phyloP scores from a whole-genome alignment of 345 rosid genomes.

The Zanthoxylum bungeanum region DNA sequence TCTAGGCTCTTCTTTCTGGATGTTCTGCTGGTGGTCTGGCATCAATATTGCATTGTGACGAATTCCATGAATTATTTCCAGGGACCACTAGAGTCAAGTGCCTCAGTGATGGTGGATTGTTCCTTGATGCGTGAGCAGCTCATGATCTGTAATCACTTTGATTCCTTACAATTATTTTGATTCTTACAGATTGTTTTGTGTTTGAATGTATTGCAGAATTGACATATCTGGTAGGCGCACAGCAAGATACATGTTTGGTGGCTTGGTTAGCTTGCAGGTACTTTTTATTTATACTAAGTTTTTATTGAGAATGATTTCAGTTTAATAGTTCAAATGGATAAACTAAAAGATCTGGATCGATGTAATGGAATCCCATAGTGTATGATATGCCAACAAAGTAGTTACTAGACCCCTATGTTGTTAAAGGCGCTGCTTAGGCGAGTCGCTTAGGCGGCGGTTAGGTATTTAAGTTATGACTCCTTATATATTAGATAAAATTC shows the following conservation, averaged over 20 bases:
- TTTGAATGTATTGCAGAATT: constrained; percentile 25
- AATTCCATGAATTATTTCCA: constrained; percentile 41
- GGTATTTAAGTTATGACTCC: too few relatives aligned
- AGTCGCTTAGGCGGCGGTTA: too few relatives aligned
- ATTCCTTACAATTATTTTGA: neutral
- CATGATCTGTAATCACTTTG: neutral
- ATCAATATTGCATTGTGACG: constrained; percentile 49
- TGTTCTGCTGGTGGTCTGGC: constrained; percentile 61
- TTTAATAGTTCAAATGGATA: neutral
- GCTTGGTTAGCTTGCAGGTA: constrained; percentile 51
- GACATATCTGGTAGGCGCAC: constrained; percentile 49
- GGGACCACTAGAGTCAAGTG: constrained; percentile 47
- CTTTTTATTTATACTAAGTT: neutral
- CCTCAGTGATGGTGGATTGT: constrained; percentile 56
- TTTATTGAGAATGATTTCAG: neutral
- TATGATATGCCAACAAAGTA: too few relatives aligned
- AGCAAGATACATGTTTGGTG: constrained; percentile 36
- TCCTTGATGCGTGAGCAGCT: constrained; percentile 47
- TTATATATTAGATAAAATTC: too few relatives aligned
- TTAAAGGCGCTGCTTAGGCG: too few relatives aligned
- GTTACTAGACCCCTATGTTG: too few relatives aligned
- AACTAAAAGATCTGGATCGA: neutral
- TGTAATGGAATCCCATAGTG: too few relatives aligned
- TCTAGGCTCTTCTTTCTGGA: constrained; percentile 61
- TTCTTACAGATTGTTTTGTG: neutral